These are phyloP conservation scores for Coniochaeta ligniaria DNA, from an alignment of 2,329 filamentous ascomycete genomes.

Conservation along the genomic window DNA sequence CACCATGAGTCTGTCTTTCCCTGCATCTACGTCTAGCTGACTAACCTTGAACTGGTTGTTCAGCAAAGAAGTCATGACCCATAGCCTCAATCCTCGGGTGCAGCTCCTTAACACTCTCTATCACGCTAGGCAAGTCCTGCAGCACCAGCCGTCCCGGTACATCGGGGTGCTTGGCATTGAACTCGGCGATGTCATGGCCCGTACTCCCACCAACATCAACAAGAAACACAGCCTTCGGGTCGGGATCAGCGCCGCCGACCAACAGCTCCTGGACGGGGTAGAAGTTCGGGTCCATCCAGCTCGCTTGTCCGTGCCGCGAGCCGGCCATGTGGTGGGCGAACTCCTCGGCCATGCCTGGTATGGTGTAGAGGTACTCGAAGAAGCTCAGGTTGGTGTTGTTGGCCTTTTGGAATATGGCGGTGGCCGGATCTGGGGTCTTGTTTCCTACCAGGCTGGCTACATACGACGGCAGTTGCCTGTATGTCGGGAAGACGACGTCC, in stretches of 20 bases:
- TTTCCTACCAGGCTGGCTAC: not conserved
- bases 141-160: slow-evolving; percentile 8
- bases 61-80: slow-evolving; percentile 18
- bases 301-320: slow-evolving; percentile 19
- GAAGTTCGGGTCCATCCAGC: slow-evolving; percentile 19
- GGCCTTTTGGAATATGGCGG: slow-evolving; percentile 13
- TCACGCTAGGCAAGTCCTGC: slow-evolving; percentile 22
- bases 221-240: not conserved
- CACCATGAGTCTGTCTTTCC: too few species aligned
- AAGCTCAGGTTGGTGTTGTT: slow-evolving; percentile 23
- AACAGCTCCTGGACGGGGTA: slow-evolving; percentile 23
- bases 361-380: slow-evolving; percentile 22
- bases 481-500: not conserved
- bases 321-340: slow-evolving; percentile 15
- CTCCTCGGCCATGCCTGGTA: not conserved
- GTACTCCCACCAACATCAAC: slow-evolving; percentile 13
- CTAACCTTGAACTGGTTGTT: slow-evolving; percentile 25
- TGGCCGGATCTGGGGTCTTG: not conserved
- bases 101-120: slow-evolving; percentile 21
- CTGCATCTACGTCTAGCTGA: too few species aligned
- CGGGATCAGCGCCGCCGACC: slow-evolving; percentile 15
- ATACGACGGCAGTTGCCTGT: not conserved
- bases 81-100: slow-evolving; percentile 22
- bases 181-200: slow-evolving; percentile 11
- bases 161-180: slow-evolving; percentile 12